Evolutionary conservation across 495 filamentous ascomycete species (phyloP).

Genomic region (Penicillium ucsense): DNA sequence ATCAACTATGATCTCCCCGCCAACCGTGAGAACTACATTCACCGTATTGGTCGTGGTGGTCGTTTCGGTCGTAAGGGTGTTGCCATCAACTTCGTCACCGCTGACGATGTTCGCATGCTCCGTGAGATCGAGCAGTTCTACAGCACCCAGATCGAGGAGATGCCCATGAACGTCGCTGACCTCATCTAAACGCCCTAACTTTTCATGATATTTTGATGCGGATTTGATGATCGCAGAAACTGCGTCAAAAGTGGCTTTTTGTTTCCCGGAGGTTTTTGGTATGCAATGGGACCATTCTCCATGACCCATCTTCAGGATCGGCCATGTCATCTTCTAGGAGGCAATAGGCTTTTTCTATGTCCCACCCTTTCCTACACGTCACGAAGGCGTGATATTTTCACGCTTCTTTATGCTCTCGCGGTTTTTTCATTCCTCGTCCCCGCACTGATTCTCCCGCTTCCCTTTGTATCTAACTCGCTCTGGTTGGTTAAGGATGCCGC

Average conservation of each 20-base stretch:
- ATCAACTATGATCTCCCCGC: slow-evolving; percentile 99
- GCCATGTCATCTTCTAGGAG: not conserved
- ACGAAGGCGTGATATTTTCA: slow-evolving; percentile 37
- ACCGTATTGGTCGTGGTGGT: slow-evolving; percentile 96
- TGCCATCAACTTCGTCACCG: slow-evolving; percentile 99
- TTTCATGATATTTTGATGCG: slow-evolving; percentile 31
- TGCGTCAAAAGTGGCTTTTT: slow-evolving; percentile 43
- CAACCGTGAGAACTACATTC: slow-evolving; percentile 99
- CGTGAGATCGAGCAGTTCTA: slow-evolving; percentile 81
- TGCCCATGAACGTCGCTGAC: slow-evolving; percentile 54
- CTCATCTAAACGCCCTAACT: slow-evolving; percentile 39
- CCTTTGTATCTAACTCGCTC: slow-evolving; percentile 33
- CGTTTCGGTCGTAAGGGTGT: slow-evolving; percentile 99
- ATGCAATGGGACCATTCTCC: not conserved
- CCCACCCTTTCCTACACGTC: slow-evolving; percentile 16
- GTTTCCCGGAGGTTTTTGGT: slow-evolving; percentile 2
- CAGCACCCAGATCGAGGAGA: slow-evolving; percentile 54
- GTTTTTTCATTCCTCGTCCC: slow-evolving; percentile 24
- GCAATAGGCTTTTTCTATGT: slow-evolving; percentile 33
- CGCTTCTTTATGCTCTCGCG: slow-evolving; percentile 35
- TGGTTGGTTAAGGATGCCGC: slow-evolving; percentile 35
- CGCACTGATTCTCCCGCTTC: slow-evolving; percentile 13
- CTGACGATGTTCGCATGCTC: slow-evolving; percentile 98
- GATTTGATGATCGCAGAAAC: slow-evolving; percentile 34
- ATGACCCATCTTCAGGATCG: not conserved